Conservation (phyloP, 345 rosid species). For the Eucalyptus shirleyi region DNA sequence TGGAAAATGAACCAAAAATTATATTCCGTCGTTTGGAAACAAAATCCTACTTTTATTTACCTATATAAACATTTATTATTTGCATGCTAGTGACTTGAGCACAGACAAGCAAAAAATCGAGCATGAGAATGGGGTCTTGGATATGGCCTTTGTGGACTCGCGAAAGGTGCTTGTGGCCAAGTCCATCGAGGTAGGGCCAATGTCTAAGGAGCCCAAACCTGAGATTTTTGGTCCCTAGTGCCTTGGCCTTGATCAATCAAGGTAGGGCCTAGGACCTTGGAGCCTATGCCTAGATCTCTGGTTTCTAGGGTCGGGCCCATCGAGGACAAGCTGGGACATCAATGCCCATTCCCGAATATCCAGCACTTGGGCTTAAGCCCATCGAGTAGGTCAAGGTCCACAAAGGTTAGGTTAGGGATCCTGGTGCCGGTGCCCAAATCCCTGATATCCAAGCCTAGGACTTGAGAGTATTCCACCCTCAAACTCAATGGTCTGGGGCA, state of each 20-base stretch:
- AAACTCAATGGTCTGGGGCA: rapidly evolving
- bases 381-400: too few relatives aligned
- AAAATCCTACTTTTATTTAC: rapidly evolving
- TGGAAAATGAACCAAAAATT: rapidly evolving
- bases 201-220: too few relatives aligned
- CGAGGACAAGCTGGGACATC: rapidly evolving
- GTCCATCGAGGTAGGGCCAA: rapidly evolving
- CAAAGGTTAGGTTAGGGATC: too few relatives aligned
- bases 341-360: rapidly evolving
- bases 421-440: rapidly evolving
- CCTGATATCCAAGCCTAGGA: too few relatives aligned
- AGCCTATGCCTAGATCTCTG: rapidly evolving
- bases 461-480: too few relatives aligned
- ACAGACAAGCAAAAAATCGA: rapidly evolving
- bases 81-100: not conserved
- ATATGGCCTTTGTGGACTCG: rapidly evolving
- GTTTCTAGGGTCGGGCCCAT: rapidly evolving
- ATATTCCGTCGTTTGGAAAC: rapidly evolving
- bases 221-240: too few relatives aligned
- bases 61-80: rapidly evolving
- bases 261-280: too few relatives aligned
- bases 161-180: rapidly evolving
- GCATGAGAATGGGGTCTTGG: rapidly evolving
- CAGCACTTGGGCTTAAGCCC: rapidly evolving
- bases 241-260: rapidly evolving